Evolutionary conservation across 768 basidiomycete species (phyloP).

Genomic region (Leccinum variicolor): DNA sequence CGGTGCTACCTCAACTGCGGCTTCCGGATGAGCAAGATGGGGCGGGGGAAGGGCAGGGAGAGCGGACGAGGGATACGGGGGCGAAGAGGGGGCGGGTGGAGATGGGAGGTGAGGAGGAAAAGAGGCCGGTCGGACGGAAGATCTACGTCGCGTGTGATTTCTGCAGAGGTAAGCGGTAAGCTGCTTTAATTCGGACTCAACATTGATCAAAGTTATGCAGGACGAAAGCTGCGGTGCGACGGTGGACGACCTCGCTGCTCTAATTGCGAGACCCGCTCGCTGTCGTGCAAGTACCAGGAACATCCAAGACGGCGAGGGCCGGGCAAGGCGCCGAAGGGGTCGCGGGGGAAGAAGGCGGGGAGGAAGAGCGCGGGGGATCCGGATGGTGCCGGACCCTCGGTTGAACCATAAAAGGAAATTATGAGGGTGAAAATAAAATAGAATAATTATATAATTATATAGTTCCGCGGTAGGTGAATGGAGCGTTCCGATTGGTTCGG

Average conservation of each 20-base stretch:
- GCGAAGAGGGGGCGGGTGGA: constrained; percentile 19
- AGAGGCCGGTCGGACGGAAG: constrained; percentile 22
- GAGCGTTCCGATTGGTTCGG: constrained; percentile 63
- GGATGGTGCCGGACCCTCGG: constrained; percentile 29
- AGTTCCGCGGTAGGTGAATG: constrained; percentile 25
- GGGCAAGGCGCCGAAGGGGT: constrained; percentile 68
- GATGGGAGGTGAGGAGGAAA: constrained; percentile 19
- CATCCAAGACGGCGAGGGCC: constrained; percentile 62
- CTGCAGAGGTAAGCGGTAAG: constrained; percentile 57
- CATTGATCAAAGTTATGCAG: constrained; percentile 32
- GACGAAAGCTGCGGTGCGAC: constrained; percentile 73
- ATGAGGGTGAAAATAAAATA: constrained; percentile 14
- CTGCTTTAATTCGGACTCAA: neutral
- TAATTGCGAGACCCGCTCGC: constrained; percentile 55
- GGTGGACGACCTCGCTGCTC: constrained; percentile 60
- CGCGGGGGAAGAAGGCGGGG: constrained; percentile 41
- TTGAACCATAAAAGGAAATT: constrained; percentile 20
- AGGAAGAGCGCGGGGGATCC: constrained; percentile 22
- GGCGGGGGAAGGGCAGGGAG: constrained; percentile 13
- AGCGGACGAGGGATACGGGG: constrained; percentile 7
- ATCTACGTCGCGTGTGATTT: constrained; percentile 67
- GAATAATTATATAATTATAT: constrained; percentile 22
- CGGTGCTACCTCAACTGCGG: constrained; percentile 28
- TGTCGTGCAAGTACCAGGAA: constrained; percentile 52
- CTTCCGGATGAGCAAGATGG: constrained; percentile 20